Conservation (phyloP, 768 basidiomycete species). For the Imleria badia region DNA sequence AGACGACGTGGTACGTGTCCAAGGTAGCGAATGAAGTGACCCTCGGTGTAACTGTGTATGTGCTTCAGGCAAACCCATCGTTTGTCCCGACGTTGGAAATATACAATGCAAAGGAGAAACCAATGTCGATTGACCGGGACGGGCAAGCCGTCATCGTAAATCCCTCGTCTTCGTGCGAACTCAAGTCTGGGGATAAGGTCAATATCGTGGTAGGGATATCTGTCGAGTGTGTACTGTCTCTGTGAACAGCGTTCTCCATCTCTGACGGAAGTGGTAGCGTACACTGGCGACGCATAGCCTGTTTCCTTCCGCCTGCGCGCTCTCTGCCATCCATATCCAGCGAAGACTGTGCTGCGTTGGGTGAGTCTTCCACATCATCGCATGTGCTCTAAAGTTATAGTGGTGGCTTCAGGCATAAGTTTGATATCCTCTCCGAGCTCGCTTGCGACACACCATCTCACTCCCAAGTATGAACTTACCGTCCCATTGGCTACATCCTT, state of each 20-base stretch:
- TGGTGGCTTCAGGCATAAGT: constrained; percentile 45
- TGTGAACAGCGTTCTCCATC: neutral
- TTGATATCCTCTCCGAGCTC: constrained; percentile 44
- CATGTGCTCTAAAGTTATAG: neutral
- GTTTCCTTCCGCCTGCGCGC: constrained; percentile 41
- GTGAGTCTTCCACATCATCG: constrained; percentile 36
- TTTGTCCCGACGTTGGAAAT: constrained; percentile 50
- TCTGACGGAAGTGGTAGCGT: constrained; percentile 36
- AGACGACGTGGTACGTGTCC: constrained; percentile 55
- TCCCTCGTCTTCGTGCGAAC: constrained; percentile 36
- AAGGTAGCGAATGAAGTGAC: neutral
- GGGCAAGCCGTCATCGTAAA: constrained; percentile 36
- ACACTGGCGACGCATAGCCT: constrained; percentile 51
- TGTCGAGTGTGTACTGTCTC: constrained; percentile 43
- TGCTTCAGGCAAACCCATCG: constrained; percentile 47
- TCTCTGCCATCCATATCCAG: constrained; percentile 38
- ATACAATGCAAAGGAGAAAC: constrained; percentile 48
- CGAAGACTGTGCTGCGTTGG: constrained; percentile 51
- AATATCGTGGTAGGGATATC: constrained; percentile 42
- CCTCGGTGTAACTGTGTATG: neutral
- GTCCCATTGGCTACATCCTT: constrained; percentile 57
- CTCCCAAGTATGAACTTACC: constrained; percentile 48
- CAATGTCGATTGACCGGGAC: constrained; percentile 41
- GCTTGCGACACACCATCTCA: constrained; percentile 65
- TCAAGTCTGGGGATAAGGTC: constrained; percentile 57